phyloP scores from a whole-genome alignment of 257 asterid species.

The Capsicum chinense region DNA sequence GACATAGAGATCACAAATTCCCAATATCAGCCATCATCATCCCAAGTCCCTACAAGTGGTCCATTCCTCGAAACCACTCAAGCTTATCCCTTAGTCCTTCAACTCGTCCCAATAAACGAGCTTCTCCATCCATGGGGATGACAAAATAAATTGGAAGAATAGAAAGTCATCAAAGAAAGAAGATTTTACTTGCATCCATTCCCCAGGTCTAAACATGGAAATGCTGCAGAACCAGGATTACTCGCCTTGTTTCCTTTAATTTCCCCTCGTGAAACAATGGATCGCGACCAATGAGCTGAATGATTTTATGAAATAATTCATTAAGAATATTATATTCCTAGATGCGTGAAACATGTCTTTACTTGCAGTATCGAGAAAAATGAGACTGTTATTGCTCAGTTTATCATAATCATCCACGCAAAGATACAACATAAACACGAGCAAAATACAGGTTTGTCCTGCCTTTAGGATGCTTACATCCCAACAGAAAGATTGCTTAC shows the following conservation, averaged over 20 bases:
- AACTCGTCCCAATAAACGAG: slow-evolving; percentile 34
- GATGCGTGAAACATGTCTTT: neutral
- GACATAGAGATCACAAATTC: slow-evolving; percentile 35
- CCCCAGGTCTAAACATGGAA: slow-evolving; percentile 37
- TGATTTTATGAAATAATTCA: neutral
- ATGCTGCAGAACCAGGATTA: slow-evolving; percentile 41
- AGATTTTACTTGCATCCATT: slow-evolving; percentile 42
- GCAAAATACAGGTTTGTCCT: neutral
- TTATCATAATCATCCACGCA: neutral
- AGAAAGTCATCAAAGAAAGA: slow-evolving; percentile 45
- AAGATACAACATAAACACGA: neutral
- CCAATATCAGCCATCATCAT: slow-evolving; percentile 27
- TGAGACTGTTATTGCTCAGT: no score
- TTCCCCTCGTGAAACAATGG: slow-evolving; percentile 28
- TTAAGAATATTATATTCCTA: neutral
- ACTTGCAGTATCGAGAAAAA: neutral
- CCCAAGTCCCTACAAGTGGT: neutral
- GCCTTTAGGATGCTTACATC: neutral
- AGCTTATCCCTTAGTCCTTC: neutral
- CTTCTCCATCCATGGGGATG: slow-evolving; percentile 32
- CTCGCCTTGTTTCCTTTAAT: slow-evolving; percentile 48
- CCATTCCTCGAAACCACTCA: neutral
- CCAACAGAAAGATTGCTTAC: neutral
- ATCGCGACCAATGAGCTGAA: neutral
- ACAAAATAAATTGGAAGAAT: slow-evolving; percentile 35